A percentile compares a stretch with the other conserved stretches of the same genome.
phyloP scores from a whole-genome alignment of 768 basidiomycete species.

The Baorangia bicolor region DNA sequence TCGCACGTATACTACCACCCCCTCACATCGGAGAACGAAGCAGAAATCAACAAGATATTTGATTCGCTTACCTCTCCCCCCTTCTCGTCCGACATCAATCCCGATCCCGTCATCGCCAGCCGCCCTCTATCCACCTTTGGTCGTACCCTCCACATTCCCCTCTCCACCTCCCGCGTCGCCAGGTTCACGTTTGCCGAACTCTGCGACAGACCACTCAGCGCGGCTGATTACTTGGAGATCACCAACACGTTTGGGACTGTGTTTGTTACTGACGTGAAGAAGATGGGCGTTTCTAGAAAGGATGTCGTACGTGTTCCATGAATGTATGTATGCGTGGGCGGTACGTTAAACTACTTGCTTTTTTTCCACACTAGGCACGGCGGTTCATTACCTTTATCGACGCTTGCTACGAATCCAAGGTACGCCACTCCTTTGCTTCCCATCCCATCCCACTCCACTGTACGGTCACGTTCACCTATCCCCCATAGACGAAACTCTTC shows the following conservation, averaged over 20 bases:
- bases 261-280: slow-evolving; percentile 84
- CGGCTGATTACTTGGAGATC: slow-evolving; percentile 94
- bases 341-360: neutral
- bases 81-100: slow-evolving; percentile 30
- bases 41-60: slow-evolving; percentile 86
- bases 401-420: slow-evolving; percentile 92
- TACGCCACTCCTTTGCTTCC: slow-evolving; percentile 24
- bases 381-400: slow-evolving; percentile 98
- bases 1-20: slow-evolving; percentile 93
- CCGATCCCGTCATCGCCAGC: slow-evolving; percentile 55
- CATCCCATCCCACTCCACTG: neutral
- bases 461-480: slow-evolving; percentile 49
- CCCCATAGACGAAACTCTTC: slow-evolving; percentile 77
- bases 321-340: neutral
- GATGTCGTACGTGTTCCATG: slow-evolving; percentile 59
- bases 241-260: slow-evolving; percentile 85
- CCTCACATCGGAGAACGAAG: slow-evolving; percentile 56
- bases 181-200: slow-evolving; percentile 84
- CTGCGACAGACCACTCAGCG: slow-evolving; percentile 86
- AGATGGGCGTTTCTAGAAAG: slow-evolving; percentile 83
- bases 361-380: slow-evolving; percentile 55
- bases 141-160: slow-evolving; percentile 72
- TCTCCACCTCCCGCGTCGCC: slow-evolving; percentile 77
- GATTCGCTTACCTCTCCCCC: slow-evolving; percentile 57
- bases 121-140: slow-evolving; percentile 88